A percentile compares a stretch with the other conserved stretches of the same genome.
phyloP scores from a whole-genome alignment of 169 alveolate species.

The Ichthyophthirius multifiliis region DNA sequence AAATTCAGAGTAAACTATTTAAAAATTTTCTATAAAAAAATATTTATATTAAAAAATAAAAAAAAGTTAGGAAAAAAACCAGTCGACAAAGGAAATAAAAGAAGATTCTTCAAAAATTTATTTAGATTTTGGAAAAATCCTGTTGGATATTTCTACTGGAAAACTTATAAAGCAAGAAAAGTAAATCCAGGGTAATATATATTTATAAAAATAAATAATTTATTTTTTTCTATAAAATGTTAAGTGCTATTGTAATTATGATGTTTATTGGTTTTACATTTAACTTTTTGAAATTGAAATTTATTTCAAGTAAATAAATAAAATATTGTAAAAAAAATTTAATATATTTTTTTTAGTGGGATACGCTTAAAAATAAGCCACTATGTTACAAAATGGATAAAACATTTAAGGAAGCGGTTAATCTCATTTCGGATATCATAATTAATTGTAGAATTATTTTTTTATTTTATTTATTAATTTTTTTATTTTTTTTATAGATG shows the following conservation, averaged over 20 bases:
- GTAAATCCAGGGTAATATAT: constrained; percentile 43
- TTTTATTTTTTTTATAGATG: constrained; percentile 52
- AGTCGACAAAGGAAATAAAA: constrained; percentile 65
- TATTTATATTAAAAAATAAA: neutral
- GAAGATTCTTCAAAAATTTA: constrained; percentile 76
- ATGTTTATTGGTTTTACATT: constrained; percentile 28
- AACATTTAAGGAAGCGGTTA: constrained; percentile 43
- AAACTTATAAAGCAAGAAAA: constrained; percentile 51
- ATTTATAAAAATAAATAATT: constrained; percentile 5
- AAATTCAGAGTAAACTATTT: constrained; percentile 34
- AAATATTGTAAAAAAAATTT: neutral
- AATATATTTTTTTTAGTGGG: constrained; percentile 9
- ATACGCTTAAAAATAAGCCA: constrained; percentile 12
- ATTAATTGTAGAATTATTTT: constrained; percentile 2
- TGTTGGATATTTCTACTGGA: constrained; percentile 67
- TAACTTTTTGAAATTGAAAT: neutral
- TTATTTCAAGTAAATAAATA: neutral
- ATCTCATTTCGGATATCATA: constrained; percentile 54
- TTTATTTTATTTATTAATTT: constrained; percentile 30
- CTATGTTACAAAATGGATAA: constrained; percentile 25
- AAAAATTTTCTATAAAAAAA: neutral
- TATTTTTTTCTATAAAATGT: constrained; percentile 15
- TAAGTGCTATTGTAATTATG: constrained; percentile 42
- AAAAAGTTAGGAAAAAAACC: constrained; percentile 44
- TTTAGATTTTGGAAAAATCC: constrained; percentile 71